A percentile compares a stretch with the other conserved stretches of the same genome.
phyloP scores from a whole-genome alignment of 176 grass and related monocot species.

The Tillandsia leiboldiana region DNA sequence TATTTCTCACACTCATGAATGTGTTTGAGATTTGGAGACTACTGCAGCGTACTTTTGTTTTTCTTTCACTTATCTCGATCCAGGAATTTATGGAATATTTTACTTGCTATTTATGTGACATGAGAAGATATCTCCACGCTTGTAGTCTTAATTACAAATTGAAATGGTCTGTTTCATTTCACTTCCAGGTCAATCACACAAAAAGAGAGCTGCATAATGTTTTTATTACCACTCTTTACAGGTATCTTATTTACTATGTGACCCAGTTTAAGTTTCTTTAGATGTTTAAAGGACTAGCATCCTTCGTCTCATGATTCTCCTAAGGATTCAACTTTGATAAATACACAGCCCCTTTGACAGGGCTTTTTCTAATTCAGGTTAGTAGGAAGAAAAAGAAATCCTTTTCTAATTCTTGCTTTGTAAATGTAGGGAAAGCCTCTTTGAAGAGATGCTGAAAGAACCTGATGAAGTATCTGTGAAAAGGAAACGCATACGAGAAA shows the following conservation, averaged over 20 bases:
- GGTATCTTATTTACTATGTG: slow-evolving; percentile 20
- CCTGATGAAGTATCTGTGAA: slow-evolving; percentile 81
- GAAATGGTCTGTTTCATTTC: slow-evolving; percentile 19
- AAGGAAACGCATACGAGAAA: slow-evolving; percentile 74
- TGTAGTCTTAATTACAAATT: background rate
- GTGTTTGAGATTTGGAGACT: no score
- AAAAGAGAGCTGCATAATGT: slow-evolving; percentile 95
- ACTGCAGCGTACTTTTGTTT: no score
- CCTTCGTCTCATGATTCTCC: background rate
- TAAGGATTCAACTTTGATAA: slow-evolving; percentile 2
- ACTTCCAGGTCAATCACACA: slow-evolving; percentile 91
- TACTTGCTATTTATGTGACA: background rate
- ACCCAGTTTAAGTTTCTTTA: no score
- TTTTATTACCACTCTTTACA: slow-evolving; percentile 83
- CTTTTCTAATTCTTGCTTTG: background rate
- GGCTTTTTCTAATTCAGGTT: background rate
- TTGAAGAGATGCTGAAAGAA: slow-evolving; percentile 84
- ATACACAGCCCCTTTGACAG: background rate
- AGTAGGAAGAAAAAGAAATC: background rate
- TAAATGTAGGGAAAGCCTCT: slow-evolving; percentile 53
- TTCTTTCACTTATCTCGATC: no score
- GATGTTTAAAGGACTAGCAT: no score
- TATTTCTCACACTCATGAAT: no score
- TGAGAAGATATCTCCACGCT: background rate
- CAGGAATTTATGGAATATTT: background rate